Conservation (phyloP, 768 basidiomycete species). For the Suillus variegatus region DNA sequence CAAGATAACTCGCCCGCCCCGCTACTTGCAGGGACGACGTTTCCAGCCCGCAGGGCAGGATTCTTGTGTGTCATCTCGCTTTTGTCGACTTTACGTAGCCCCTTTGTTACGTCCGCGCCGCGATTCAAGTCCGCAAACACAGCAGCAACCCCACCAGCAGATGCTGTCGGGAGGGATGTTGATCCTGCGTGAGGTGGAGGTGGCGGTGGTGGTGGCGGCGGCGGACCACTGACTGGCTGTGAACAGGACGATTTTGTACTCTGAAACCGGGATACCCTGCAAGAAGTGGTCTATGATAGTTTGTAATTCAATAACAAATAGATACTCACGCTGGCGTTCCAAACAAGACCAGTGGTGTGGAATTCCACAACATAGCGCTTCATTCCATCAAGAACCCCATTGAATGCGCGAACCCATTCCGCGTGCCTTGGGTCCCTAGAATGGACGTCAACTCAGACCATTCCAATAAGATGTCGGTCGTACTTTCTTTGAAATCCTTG, state of each 20-base stretch:
- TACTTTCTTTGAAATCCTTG: constrained; percentile 92
- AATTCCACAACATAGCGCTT: constrained; percentile 82
- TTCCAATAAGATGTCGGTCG: constrained; percentile 27
- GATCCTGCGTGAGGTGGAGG: constrained; percentile 49
- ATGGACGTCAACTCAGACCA: constrained; percentile 11
- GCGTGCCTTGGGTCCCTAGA: constrained; percentile 82
- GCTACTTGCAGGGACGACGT: constrained; percentile 46
- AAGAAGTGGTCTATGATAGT: neutral
- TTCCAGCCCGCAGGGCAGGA: constrained; percentile 68
- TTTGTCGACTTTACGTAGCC: constrained; percentile 90
- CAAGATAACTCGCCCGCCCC: constrained; percentile 36
- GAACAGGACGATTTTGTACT: constrained; percentile 46
- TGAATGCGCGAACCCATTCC: constrained; percentile 83
- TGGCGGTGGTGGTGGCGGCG: constrained; percentile 51
- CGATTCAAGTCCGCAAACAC: constrained; percentile 92
- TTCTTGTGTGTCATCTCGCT: constrained; percentile 99
- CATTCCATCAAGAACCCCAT: constrained; percentile 71
- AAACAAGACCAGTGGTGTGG: constrained; percentile 83
- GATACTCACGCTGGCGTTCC: constrained; percentile 77
- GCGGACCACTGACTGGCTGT: constrained; percentile 39
- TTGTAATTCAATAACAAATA: constrained; percentile 1
- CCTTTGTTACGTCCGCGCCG: constrained; percentile 87
- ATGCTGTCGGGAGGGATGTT: constrained; percentile 43
- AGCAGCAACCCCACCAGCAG: constrained; percentile 62
- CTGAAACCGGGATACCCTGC: constrained; percentile 59